Evolutionary conservation across 768 basidiomycete genomes (phyloP).

Genomic region (Guyanaporus albipodus): DNA sequence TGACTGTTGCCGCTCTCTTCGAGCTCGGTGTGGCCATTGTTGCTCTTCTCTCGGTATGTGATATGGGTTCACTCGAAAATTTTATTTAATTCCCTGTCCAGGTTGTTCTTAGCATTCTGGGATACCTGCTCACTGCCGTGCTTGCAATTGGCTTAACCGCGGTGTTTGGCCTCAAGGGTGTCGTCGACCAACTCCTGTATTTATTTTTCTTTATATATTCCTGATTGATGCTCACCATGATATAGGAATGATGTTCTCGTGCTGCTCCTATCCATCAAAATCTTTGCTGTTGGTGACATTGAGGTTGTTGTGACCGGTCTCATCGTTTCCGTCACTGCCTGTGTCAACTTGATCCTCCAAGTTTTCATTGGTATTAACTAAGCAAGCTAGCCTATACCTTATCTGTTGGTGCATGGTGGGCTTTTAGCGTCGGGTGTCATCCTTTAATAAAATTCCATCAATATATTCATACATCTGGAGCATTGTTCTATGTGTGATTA

Average conservation of each 20-base stretch:
- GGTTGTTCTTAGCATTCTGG: no score
- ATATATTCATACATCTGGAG: slow-evolving; percentile 1
- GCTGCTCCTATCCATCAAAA: no score
- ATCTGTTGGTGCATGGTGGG: slow-evolving; percentile 8
- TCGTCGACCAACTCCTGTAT: no score
- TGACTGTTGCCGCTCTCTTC: slow-evolving; percentile 8
- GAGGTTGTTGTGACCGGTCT: no score
- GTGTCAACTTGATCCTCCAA: background rate
- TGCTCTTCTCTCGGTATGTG: slow-evolving; percentile 2
- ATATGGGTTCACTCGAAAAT: no score
- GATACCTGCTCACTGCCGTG: no score
- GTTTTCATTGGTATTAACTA: background rate
- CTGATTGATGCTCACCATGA: no score
- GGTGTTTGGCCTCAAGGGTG: no score
- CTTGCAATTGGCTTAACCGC: no score
- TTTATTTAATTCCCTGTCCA: no score
- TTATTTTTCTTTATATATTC: no score
- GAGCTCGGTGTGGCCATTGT: slow-evolving; percentile 5
- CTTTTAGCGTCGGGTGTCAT: slow-evolving; percentile 9
- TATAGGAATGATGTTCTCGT: no score
- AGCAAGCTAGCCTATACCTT: background rate
- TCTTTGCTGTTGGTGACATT: slow-evolving; percentile 6
- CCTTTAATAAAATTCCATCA: background rate
- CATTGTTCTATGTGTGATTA: background rate
- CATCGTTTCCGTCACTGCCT: background rate